A percentile compares a stretch with the other conserved stretches of the same genome.
Evolutionary conservation across 148 eudicot genomes (phyloP).

Genomic region (Diospyros lotus): DNA sequence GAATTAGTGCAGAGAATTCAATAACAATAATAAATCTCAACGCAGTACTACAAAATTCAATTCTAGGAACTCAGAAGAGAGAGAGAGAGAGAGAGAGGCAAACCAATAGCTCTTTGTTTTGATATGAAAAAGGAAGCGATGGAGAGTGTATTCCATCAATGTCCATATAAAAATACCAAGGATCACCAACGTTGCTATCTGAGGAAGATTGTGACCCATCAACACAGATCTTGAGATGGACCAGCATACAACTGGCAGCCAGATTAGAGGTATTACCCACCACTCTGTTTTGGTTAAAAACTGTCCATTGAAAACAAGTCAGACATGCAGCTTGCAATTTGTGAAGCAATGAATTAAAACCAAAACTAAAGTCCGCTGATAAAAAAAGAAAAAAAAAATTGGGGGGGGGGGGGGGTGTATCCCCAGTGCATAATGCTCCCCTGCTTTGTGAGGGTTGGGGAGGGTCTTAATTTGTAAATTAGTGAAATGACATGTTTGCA

Average conservation of each 20-base stretch:
- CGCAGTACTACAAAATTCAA: background rate
- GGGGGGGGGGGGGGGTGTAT: too few species aligned
- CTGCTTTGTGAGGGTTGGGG: too few species aligned
- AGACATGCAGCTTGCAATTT: background rate
- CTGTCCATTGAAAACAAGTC: constrained; percentile 32
- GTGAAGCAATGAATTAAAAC: too few species aligned
- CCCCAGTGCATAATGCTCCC: too few species aligned
- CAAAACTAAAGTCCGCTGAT: too few species aligned
- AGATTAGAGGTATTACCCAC: constrained; percentile 77
- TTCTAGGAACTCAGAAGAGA: background rate
- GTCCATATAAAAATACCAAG: constrained; percentile 74
- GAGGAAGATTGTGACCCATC: constrained; percentile 49
- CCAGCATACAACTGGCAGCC: constrained; percentile 82
- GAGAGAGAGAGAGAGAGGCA: constrained; percentile 10
- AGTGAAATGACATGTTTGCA: too few species aligned
- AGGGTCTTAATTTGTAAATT: too few species aligned
- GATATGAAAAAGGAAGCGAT: constrained; percentile 89
- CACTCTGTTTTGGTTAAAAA: constrained; percentile 65
- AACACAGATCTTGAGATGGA: constrained; percentile 36
- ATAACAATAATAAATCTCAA: background rate
- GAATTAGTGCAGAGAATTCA: background rate
- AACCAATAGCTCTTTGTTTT: constrained; percentile 76
- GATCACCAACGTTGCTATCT: constrained; percentile 38
- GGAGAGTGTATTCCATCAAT: constrained; percentile 68
- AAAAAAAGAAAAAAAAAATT: background rate